Conservation (phyloP, 2,329 filamentous ascomycete genomes). For the Stemphylium lycopersici region DNA sequence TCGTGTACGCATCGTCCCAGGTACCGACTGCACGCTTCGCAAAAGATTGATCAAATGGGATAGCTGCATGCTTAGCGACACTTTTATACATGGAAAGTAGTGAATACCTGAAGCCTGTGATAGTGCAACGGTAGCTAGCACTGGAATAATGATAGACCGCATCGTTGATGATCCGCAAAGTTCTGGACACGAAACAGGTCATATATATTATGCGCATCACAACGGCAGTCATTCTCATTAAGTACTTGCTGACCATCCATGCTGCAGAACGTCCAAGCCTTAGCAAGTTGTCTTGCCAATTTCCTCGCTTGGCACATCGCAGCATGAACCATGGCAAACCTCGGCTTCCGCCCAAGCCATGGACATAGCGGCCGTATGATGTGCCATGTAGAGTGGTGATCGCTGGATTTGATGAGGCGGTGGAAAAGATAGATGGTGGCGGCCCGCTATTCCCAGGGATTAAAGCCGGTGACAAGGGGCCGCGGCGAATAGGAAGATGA, state of each 20-base stretch:
- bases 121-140: slow-evolving; percentile 32
- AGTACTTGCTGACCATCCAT: slow-evolving; percentile 18
- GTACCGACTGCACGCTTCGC: slow-evolving; percentile 35
- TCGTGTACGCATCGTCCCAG: slow-evolving; percentile 50
- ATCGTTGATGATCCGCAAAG: slow-evolving; percentile 20
- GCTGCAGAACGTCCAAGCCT: slow-evolving; percentile 7
- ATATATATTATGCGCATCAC: not conserved
- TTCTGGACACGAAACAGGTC: slow-evolving; percentile 3
- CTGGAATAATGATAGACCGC: slow-evolving; percentile 31
- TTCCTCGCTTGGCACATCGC: slow-evolving; percentile 30
- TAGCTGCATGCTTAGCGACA: slow-evolving; percentile 21
- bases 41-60: slow-evolving; percentile 22
- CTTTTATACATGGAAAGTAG: not conserved
- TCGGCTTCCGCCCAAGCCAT: slow-evolving; percentile 6
- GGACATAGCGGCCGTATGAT: slow-evolving; percentile 5
- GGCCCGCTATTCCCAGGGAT: slow-evolving; percentile 40
- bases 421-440: slow-evolving; percentile 31
- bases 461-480: slow-evolving; percentile 30
- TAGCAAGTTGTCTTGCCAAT: slow-evolving; percentile 17
- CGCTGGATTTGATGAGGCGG: slow-evolving; percentile 35
- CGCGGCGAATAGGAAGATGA: slow-evolving; percentile 31
- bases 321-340: slow-evolving; percentile 3
- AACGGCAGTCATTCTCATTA: slow-evolving; percentile 22
- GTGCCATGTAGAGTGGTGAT: slow-evolving; percentile 34
- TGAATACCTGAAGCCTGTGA: slow-evolving; percentile 29